phyloP scores from a whole-genome alignment of 2,329 filamentous ascomycete genomes.

The Ilyonectria sp. region DNA sequence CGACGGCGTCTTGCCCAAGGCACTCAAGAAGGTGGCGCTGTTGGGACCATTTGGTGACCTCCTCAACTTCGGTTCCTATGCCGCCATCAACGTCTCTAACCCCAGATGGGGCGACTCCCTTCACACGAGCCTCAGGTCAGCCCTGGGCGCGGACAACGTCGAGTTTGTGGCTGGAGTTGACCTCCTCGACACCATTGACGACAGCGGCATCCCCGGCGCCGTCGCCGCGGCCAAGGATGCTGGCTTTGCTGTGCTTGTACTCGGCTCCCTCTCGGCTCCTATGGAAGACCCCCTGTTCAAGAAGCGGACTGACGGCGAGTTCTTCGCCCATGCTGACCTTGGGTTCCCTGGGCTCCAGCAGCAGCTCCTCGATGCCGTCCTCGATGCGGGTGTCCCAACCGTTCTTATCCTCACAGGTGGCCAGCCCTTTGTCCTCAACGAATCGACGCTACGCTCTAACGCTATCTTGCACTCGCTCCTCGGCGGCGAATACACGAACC shows the following conservation, averaged over 20 bases:
- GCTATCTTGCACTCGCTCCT: conserved; percentile 75
- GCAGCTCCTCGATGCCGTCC: conserved; percentile 52
- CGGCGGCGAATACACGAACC: conserved; percentile 76
- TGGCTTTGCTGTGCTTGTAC: conserved; percentile 49
- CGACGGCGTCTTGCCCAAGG: conserved; percentile 67
- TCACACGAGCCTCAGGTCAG: conserved; percentile 31
- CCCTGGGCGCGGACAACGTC: conserved; percentile 35
- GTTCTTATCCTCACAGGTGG: conserved; percentile 50
- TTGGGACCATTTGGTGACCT: conserved; percentile 49
- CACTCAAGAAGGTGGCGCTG: conserved; percentile 48
- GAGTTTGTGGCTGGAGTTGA: conserved; percentile 34
- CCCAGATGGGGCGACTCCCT: conserved; percentile 38
- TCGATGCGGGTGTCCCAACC: conserved; percentile 50
- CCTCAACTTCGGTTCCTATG: conserved; percentile 39
- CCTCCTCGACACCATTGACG: conserved; percentile 37
- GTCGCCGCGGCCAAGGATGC: conserved; percentile 48
- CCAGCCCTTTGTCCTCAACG: conserved; percentile 50
- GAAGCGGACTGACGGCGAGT: conserved; percentile 55
- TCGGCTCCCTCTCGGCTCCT: conserved; percentile 48
- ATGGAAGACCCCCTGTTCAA: conserved; percentile 44
- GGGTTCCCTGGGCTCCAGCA: conserved; percentile 53
- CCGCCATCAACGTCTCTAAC: conserved; percentile 37
- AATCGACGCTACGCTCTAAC: conserved; percentile 57
- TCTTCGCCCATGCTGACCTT: conserved; percentile 51
- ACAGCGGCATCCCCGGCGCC: conserved; percentile 37